Percentiles rank a stretch among this genome's conserved stretches.
These are phyloP conservation scores for Saccharomyces pastorianus DNA, from an alignment of 1,139 yeast species.

Conservation along the genomic window DNA sequence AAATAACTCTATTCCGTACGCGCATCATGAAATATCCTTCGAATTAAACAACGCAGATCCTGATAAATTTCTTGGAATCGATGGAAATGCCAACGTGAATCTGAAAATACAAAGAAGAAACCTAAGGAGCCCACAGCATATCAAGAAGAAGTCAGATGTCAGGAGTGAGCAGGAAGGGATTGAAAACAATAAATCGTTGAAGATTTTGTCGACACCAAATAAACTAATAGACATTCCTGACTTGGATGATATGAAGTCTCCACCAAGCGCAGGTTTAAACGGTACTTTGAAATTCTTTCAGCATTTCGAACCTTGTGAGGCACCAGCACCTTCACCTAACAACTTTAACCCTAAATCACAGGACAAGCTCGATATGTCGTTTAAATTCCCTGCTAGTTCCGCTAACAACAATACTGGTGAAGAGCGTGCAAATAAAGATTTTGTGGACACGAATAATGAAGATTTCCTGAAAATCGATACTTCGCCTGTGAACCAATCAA, in stretches of 20 bases:
- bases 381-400: conserved; percentile 17
- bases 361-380: conserved; percentile 10
- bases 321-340: not conserved
- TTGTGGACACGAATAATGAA: not conserved
- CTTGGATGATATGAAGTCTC: conserved; percentile 14
- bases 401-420: not conserved
- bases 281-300: conserved; percentile 24
- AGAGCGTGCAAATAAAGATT: not conserved
- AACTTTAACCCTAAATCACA: conserved; percentile 1
- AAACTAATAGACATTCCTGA: conserved; percentile 26
- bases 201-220: conserved; percentile 25
- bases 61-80: conserved; percentile 26
- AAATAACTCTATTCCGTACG: conserved; percentile 25
- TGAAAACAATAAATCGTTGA: conserved; percentile 10
- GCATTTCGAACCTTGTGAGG: conserved; percentile 10
- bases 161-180: not conserved
- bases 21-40: conserved; percentile 25
- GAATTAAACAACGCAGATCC: conserved; percentile 15
- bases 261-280: conserved; percentile 12
- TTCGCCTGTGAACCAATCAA: conserved; percentile 9
- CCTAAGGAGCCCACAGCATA: conserved; percentile 9
- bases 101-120: conserved; percentile 27
- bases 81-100: conserved; percentile 28
- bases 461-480: conserved; percentile 18
- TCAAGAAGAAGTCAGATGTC: not conserved